phyloP scores from a whole-genome alignment of 345 rosid genomes.

The Eucalyptus cloeziana region DNA sequence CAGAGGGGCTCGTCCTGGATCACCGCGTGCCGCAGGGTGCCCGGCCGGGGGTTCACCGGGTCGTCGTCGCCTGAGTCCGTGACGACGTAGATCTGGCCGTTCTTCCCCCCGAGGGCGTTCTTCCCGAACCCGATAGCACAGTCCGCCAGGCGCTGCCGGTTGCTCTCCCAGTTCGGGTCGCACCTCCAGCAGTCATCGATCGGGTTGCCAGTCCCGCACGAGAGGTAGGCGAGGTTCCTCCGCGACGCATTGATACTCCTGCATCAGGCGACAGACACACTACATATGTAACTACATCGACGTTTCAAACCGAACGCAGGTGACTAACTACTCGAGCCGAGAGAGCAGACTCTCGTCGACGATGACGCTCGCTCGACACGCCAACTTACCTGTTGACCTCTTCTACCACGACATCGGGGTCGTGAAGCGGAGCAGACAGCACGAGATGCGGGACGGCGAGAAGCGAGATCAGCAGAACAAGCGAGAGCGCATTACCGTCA shows the following conservation, averaged over 20 bases:
- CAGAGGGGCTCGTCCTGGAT: conserved; percentile 70
- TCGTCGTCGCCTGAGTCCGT: conserved; percentile 46
- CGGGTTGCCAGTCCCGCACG: conserved; percentile 61
- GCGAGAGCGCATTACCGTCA: neutral
- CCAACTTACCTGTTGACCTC: neutral
- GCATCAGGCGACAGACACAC: neutral
- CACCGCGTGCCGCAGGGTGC: conserved; percentile 60
- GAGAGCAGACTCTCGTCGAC: neutral
- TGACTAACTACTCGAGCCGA: neutral
- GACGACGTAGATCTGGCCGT: conserved; percentile 54
- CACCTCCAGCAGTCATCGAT: conserved; percentile 85
- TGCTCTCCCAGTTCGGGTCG: conserved; percentile 58
- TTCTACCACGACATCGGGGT: neutral
- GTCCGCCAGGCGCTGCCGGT: conserved; percentile 52
- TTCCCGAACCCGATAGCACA: conserved; percentile 79
- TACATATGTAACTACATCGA: neutral
- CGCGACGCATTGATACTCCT: conserved; percentile 67
- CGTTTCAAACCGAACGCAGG: neutral
- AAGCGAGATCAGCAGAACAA: neutral
- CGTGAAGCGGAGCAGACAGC: neutral
- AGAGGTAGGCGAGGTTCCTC: conserved; percentile 51
- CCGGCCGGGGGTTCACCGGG: conserved; percentile 50
- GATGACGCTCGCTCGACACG: neutral
- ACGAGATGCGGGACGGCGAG: neutral
- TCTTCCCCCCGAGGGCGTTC: conserved; percentile 53